Evolutionary conservation across 2,329 filamentous ascomycete genomes (phyloP).

Genomic region (Bipolaris sorokiniana): DNA sequence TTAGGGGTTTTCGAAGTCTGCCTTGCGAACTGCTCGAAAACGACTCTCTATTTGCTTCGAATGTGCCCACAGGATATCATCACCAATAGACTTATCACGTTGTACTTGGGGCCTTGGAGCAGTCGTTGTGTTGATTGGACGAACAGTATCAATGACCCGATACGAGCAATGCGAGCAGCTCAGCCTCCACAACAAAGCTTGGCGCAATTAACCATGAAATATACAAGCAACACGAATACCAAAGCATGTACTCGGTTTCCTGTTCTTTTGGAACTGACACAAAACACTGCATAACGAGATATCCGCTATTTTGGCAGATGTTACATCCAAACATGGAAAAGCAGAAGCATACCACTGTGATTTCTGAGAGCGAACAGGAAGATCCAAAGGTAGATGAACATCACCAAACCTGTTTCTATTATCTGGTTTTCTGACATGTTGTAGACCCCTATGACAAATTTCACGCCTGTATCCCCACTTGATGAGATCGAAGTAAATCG

Average conservation of each 20-base stretch:
- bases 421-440: not conserved
- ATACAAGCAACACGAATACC: not conserved
- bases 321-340: not conserved
- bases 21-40: not conserved
- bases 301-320: not conserved
- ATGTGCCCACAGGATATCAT: not conserved
- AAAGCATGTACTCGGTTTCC: not conserved
- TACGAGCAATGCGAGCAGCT: conserved; percentile 26
- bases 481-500: not conserved
- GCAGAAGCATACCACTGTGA: not conserved
- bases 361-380: not conserved
- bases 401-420: not conserved
- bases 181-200: conserved; percentile 23
- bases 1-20: not conserved
- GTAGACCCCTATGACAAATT: not conserved
- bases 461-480: not conserved
- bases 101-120: not conserved
- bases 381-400: not conserved
- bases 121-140: not conserved
- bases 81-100: not conserved
- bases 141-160: not conserved
- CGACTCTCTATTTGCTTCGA: not conserved
- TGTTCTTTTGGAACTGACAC: not conserved
- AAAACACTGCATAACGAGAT: not conserved
- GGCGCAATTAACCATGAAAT: conserved; percentile 10